Base-by-base conservation (phyloP, 139 green algal genomes). In the Micractinium sp. region DNA sequence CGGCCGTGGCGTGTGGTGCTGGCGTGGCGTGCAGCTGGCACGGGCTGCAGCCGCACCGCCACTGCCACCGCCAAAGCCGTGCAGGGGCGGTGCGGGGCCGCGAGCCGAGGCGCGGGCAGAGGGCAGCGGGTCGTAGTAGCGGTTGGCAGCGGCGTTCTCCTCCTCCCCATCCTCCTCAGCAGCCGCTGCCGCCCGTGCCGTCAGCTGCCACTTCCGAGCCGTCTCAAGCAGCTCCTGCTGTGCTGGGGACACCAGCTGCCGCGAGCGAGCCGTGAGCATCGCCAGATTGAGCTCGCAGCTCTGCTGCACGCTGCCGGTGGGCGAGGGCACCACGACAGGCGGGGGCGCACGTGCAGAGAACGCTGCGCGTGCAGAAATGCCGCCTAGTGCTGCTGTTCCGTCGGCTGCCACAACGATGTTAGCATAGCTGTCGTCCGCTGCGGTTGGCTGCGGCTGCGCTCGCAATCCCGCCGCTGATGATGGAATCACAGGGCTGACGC, bases 151-250 rank as follows among this genome's bases (percentile, higher is more conserved):
- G 4, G 29, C 47, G 23, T 31, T 56, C 25, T 35, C 41, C 31
- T 75, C 56, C n/a, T 56, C 83, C 3, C 19, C 67, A 0, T 56
- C 27, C 41, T 33, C 31, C 35, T 76, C 61, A 3, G 82, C 82
- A 61, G 66, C 56, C 23, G 60, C 47, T 75, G 81, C 47, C 18
- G 82, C 63, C 29, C 83, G 67, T 9, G 83, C 83, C 0, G 38
- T 81, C 38, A 79, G 67, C 67, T 87, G 83, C 83, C 83, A 87
- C 83, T 87, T 66, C 83, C 66, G 83, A 5, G 83, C 83, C 16
- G 83, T 66, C 0, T 66, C 83, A 12, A 87, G 83, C 83, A 87
- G 83, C 29, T 87, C 67, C 29, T 81, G 67, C 67, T 79, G 67
- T 29, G 83, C 83, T 13, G 83, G 83, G 4, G 83, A 87, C 36